phyloP scores from a whole-genome alignment of 1,139 yeast genomes.

The Schizosaccharomyces versatilis region DNA sequence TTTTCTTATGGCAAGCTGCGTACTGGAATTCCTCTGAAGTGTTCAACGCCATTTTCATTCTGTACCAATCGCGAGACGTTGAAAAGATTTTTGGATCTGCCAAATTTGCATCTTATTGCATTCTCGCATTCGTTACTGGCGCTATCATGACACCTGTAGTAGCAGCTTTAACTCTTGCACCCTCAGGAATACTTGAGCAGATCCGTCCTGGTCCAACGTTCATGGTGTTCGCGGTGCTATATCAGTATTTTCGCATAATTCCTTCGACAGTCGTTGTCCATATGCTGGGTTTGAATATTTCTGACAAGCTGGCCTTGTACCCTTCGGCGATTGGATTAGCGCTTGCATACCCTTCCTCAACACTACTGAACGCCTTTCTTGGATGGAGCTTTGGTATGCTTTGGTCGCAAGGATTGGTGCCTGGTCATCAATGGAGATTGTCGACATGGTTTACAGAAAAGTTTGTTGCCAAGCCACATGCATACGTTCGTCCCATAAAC shows the following conservation, averaged over 20 bases:
- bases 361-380: neutral
- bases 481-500: neutral
- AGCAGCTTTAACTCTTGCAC: neutral
- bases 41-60: neutral
- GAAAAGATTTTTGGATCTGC: neutral
- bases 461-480: neutral
- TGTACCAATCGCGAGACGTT: constrained; percentile 1
- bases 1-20: neutral
- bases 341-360: neutral
- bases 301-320: neutral
- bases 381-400: constrained; percentile 1
- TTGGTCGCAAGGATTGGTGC: neutral
- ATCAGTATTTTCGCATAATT: neutral
- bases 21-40: constrained; percentile 1
- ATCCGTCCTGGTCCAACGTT: neutral
- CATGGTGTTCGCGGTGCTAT: neutral
- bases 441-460: neutral
- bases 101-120: neutral
- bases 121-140: neutral
- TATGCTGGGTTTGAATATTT: neutral
- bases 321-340: neutral
- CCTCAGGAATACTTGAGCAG: neutral
- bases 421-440: neutral
- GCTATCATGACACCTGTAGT: neutral
- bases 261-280: neutral